Evolutionary conservation across 2,329 filamentous ascomycete genomes (phyloP), one percentile per base, ranked within the genome.

Genomic region (Penicillium paneum): DNA sequence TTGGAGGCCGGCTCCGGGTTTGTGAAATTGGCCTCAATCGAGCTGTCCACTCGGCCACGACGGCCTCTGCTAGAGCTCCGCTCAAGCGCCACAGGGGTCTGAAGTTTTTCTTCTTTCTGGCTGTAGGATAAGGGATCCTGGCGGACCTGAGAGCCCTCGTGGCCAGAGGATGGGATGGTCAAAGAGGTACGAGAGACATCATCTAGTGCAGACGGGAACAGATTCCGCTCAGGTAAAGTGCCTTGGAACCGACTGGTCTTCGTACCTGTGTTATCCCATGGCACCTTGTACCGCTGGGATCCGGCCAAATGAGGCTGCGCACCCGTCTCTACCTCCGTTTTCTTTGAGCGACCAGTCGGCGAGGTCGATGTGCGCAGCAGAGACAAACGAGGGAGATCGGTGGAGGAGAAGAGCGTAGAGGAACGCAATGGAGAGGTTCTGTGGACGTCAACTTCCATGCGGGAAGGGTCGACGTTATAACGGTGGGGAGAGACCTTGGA

Each of bases 11-110:
- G 77, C 62, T 86, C 83, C 5, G 78, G 74, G 60, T 83, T 83
- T 38, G 83, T 77, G 54, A 87, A 67, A 29, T 83, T 85, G 17
- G 84, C 84, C 68, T 86, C 82, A 56, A 87, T 86, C 40, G 83
- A 81, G 67, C 83, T 83, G 51, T 86, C 84, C 24, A 85, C 78
- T 43, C 77, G 76, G 8, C 74, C 70, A 32, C 74, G 69, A 40
- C 78, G 77, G 42, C 75, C 72, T 52, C 73, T 68, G 63, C 73
- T 76, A 12, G 72, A 65, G 55, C 74, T 76, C 35, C 76, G 72
- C 38, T 73, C 68, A 11, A 64, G 54, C 32, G 68, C 42, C 12
- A 56, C 52, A 52, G 65, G 60, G 48, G 62, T 2, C 1, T 21
- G 51, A 28, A 56, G 43, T n/a, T 58, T 48, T 51, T 64, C 61